Conservation (phyloP, 2,329 filamentous ascomycete species). For the Colletotrichum orbiculare region DNA sequence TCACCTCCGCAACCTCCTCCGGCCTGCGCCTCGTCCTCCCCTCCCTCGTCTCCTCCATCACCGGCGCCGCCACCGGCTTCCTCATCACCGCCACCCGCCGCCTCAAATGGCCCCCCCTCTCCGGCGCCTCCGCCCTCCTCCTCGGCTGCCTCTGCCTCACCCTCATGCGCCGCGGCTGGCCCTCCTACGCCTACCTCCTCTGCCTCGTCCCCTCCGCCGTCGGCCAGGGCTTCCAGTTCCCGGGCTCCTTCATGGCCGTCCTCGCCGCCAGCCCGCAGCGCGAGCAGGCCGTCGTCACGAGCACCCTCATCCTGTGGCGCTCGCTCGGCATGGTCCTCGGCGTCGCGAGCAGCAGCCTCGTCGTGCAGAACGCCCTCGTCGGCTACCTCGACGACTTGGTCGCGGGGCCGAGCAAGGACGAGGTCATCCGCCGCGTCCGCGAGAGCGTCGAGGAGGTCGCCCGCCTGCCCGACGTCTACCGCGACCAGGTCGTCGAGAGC, state of each 20-base stretch:
- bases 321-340: slow-evolving; percentile 78
- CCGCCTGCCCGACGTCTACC: slow-evolving; percentile 55
- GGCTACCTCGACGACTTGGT: slow-evolving; percentile 70
- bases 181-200: slow-evolving; percentile 64
- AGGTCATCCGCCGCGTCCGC: slow-evolving; percentile 63
- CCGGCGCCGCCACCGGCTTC: slow-evolving; percentile 70
- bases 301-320: slow-evolving; percentile 77
- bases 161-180: slow-evolving; percentile 61
- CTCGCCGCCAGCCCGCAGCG: slow-evolving; percentile 68
- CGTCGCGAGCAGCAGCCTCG: slow-evolving; percentile 76
- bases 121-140: slow-evolving; percentile 61
- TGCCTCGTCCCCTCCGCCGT: slow-evolving; percentile 67
- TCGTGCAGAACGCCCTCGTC: slow-evolving; percentile 77
- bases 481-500: slow-evolving; percentile 65
- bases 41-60: slow-evolving; percentile 64
- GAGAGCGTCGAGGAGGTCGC: slow-evolving; percentile 66
- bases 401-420: slow-evolving; percentile 65
- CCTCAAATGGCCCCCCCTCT: slow-evolving; percentile 68
- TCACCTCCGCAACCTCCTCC: slow-evolving; percentile 75
- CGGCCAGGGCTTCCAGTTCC: slow-evolving; percentile 73
- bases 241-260: slow-evolving; percentile 71
- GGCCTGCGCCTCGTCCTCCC: slow-evolving; percentile 78
- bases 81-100: slow-evolving; percentile 69
- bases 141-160: slow-evolving; percentile 62
- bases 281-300: slow-evolving; percentile 76